Evolutionary conservation across 805 yeast species (phyloP).

Genomic region (Ogataea saltuana): DNA sequence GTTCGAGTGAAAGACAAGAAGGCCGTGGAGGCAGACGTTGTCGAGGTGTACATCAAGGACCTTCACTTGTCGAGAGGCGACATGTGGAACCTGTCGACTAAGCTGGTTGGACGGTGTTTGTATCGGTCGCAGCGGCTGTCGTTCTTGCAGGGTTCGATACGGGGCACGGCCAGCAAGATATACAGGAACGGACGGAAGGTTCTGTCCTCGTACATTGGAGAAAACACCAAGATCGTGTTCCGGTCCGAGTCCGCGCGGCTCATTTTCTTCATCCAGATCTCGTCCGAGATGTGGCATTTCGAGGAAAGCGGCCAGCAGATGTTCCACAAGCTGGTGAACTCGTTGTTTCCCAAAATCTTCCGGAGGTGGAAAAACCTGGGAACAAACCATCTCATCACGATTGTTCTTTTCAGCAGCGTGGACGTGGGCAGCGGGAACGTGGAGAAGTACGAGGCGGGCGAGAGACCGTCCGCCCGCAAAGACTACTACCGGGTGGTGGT

Average conservation of each 20-base stretch:
- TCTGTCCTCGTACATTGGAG: conserved; percentile 75
- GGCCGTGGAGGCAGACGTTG: conserved; percentile 71
- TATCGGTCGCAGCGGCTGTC: conserved; percentile 64
- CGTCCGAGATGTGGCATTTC: conserved; percentile 97
- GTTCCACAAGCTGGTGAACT: conserved; percentile 88
- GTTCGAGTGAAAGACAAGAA: conserved; percentile 48
- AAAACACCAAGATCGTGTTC: conserved; percentile 75
- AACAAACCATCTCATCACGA: conserved; percentile 88
- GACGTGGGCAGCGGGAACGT: conserved; percentile 45
- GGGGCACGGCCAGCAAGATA: conserved; percentile 64
- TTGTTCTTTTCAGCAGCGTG: conserved; percentile 82
- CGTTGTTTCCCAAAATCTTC: conserved; percentile 87
- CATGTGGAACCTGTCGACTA: conserved; percentile 82
- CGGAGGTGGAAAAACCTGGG: conserved; percentile 83
- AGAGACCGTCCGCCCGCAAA: conserved; percentile 59
- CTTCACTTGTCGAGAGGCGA: conserved; percentile 82
- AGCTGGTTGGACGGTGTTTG: conserved; percentile 62
- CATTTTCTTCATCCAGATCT: conserved; percentile 80
- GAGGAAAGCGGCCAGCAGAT: conserved; percentile 94
- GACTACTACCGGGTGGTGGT: conserved; percentile 94
- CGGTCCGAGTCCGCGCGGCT: conserved; percentile 89
- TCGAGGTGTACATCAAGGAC: conserved; percentile 81
- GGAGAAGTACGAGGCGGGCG: conserved; percentile 63
- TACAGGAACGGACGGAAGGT: conserved; percentile 66
- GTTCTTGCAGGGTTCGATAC: conserved; percentile 57